Evolutionary conservation across 768 basidiomycete genomes (phyloP).

Genomic region (Coprinellus micaceus): DNA sequence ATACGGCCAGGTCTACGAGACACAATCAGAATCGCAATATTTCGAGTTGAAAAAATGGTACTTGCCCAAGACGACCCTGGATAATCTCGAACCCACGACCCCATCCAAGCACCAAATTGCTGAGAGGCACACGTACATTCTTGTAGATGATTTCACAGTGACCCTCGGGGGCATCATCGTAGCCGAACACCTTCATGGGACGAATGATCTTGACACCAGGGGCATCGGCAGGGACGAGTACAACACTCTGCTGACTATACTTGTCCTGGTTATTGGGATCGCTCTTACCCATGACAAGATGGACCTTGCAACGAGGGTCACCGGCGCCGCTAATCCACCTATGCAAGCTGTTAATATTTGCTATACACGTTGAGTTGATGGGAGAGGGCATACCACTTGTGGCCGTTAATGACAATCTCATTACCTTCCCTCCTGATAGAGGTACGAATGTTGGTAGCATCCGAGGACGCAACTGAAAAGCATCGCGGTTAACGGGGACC

Average conservation of each 20-base stretch:
- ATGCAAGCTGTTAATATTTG: neutral
- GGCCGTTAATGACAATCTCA: constrained; percentile 90
- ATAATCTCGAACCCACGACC: constrained; percentile 97
- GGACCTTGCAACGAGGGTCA: constrained; percentile 83
- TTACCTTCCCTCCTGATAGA: constrained; percentile 80
- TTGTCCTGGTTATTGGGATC: constrained; percentile 75
- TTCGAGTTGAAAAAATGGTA: neutral
- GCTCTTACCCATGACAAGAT: constrained; percentile 94
- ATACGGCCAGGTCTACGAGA: constrained; percentile 80
- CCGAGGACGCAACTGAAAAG: constrained; percentile 78
- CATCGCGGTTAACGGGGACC: neutral
- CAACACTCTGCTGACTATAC: constrained; percentile 88
- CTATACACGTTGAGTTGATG: neutral
- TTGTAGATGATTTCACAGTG: constrained; percentile 95
- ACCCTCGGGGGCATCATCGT: constrained; percentile 94
- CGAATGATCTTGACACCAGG: constrained; percentile 87
- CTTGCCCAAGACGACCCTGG: constrained; percentile 86
- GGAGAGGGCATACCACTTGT: constrained; percentile 72
- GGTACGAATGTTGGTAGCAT: constrained; percentile 92
- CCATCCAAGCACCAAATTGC: constrained; percentile 87
- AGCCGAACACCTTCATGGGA: constrained; percentile 92
- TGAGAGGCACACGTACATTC: constrained; percentile 84
- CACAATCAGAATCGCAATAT: neutral
- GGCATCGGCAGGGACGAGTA: constrained; percentile 85
- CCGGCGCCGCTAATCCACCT: constrained; percentile 99